phyloP scores from a whole-genome alignment of 2,329 filamentous ascomycete species.

The Eutypella sp. region DNA sequence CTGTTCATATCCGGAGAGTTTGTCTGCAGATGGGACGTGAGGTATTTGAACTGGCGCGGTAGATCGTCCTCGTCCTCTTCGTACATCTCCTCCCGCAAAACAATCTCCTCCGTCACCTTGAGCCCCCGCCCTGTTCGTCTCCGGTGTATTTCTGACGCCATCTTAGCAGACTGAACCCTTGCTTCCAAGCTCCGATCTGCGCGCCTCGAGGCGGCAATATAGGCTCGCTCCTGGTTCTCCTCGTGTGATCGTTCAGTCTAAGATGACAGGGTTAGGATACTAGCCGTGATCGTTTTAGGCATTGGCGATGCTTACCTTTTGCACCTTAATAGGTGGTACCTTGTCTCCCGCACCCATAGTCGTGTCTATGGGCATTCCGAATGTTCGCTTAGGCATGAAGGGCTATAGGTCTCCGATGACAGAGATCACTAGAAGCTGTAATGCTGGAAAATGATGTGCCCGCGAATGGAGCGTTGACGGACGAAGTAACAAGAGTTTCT shows the following conservation, averaged over 20 bases:
- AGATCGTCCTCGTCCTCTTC: conserved; percentile 87
- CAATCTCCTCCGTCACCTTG: conserved; percentile 79
- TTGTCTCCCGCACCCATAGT: conserved; percentile 27
- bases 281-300: no score
- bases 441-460: no score
- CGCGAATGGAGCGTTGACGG: no score
- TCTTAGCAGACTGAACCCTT: conserved; percentile 77
- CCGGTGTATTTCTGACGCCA: conserved; percentile 89
- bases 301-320: conserved; percentile 22
- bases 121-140: conserved; percentile 77
- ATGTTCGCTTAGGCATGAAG: conserved; percentile 36
- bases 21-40: conserved; percentile 59
- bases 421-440: no score
- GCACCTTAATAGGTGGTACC: conserved; percentile 28
- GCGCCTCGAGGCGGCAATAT: conserved; percentile 84
- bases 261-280: conserved; percentile 14
- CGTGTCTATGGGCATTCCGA: conserved; percentile 22
- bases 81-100: conserved; percentile 91
- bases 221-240: conserved; percentile 82
- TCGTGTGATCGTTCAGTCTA: conserved; percentile 72
- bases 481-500: no score
- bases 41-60: conserved; percentile 58
- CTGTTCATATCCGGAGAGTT: conserved; percentile 57
- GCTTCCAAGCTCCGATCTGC: conserved; percentile 85
- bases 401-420: no score